Base-by-base conservation (phyloP, 148 eudicot species). In the Cornus kousa region DNA sequence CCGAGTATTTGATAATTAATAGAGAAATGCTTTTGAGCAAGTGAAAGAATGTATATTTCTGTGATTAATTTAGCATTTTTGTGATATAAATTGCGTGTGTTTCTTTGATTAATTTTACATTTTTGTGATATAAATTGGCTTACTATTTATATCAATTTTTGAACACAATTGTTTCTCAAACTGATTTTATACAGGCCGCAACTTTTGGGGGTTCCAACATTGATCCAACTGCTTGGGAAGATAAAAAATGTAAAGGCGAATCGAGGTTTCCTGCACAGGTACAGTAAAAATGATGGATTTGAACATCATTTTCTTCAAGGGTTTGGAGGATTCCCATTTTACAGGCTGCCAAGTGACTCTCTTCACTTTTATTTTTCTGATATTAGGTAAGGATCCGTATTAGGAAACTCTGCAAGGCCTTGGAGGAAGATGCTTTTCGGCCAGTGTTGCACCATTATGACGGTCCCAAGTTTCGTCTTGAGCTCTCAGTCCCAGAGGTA, bases 221-320 rank as follows among this genome's bases (percentile, higher is more conserved):
- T 24, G 97, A 96, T 85, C 91, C 99, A 71, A 92, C 97, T 88
- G 99, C 99, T 80, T 96, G 99, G 99, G 99, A 96, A 81, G 99
- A 96, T 82, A 96, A 96, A 90, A 96, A 96, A 75, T 96, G 99
- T 86, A 96, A 88, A 86, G 99, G 99, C 70, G 99, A 96, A 86
- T 96, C 99, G 65, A 91, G 99, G 87, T 96, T 96, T 84, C 99
- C 99, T 86, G 97, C 99, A 35, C 99, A 96, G 99, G 99, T 93
- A 88, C 77, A 72, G 46, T 67, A 53, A 39, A 24, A 24, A 43
- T 74, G 24, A 22, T 70, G n/a, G 10, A 70, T 67, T 74, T 24
- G 28, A 50, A 19, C 19, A 43, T 66, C 19, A 66, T 19, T 20
- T 48, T 40, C 28, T 70, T 11, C 23, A 39, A 39, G 33, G 50